A percentile compares a stretch with the other conserved stretches of the same genome.
phyloP scores from a whole-genome alignment of 176 grass and related monocot species.

The Musa acuminata region DNA sequence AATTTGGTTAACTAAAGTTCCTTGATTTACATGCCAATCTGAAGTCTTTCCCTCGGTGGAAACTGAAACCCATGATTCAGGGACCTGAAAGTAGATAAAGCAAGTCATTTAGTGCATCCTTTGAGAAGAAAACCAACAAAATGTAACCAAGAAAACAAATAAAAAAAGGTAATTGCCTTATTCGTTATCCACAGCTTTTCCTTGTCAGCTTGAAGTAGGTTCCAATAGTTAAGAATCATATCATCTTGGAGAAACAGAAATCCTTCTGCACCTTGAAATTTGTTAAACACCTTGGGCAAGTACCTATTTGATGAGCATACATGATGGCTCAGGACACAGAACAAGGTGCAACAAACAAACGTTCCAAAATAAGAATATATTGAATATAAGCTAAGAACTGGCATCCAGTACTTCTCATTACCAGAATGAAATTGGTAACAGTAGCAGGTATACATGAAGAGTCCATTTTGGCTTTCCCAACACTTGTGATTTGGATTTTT shows the following conservation, averaged over 20 bases:
- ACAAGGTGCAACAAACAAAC: neutral
- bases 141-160: neutral
- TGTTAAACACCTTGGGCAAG: constrained; percentile 80
- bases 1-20: constrained; percentile 62
- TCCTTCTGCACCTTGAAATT: constrained; percentile 76
- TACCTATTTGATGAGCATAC: constrained; percentile 34
- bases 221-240: constrained; percentile 97
- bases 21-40: constrained; percentile 89
- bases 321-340: neutral
- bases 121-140: constrained; percentile 8
- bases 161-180: constrained; percentile 39
- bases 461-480: too few relatives aligned
- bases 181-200: constrained; percentile 91
- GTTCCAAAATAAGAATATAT: neutral
- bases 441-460: too few relatives aligned
- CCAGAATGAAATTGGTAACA: too few relatives aligned
- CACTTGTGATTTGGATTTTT: too few relatives aligned
- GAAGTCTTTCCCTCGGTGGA: constrained; percentile 41
- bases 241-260: constrained; percentile 94
- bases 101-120: constrained; percentile 9
- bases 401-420: too few relatives aligned
- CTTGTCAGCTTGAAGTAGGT: constrained; percentile 85
- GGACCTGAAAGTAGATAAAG: constrained; percentile 46
- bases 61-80: constrained; percentile 69
- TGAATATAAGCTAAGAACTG: neutral